These are phyloP conservation scores for Euphorbia pulcherrima DNA, from an alignment of 345 rosid genomes.

Conservation along the genomic window DNA sequence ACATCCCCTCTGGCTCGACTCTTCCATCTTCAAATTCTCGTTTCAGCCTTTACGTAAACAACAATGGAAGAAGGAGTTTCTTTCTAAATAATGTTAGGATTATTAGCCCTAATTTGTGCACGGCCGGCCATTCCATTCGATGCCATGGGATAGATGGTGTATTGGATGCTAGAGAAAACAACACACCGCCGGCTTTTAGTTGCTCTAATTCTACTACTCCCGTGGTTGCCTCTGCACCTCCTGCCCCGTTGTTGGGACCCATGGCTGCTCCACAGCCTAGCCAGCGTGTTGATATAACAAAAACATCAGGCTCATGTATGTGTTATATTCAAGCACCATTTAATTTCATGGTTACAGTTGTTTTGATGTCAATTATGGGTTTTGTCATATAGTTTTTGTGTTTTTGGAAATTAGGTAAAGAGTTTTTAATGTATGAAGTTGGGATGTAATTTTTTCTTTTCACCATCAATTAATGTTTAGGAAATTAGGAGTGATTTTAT, in stretches of 20 bases:
- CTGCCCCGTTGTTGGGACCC: constrained; percentile 1
- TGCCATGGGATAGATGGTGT: constrained; percentile 77
- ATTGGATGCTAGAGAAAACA: constrained; percentile 17
- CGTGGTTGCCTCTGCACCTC: not conserved
- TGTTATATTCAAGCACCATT: not conserved
- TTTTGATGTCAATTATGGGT: not conserved
- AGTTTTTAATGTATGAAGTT: not conserved
- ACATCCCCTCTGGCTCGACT: constrained; percentile 54
- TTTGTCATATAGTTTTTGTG: not conserved
- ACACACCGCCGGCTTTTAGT: constrained; percentile 15
- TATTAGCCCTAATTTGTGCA: constrained; percentile 59
- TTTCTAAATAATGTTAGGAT: constrained; percentile 59
- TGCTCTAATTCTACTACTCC: constrained; percentile 32
- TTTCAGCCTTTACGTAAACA: constrained; percentile 44
- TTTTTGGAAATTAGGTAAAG: not conserved
- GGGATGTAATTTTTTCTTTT: not conserved
- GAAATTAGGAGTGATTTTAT: not conserved
- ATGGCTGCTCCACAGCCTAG: constrained; percentile 18
- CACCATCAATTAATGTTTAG: not conserved
- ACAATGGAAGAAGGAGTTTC: constrained; percentile 46
- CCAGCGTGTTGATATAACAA: not conserved
- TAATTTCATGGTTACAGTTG: not conserved
- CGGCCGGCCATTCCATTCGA: constrained; percentile 49
- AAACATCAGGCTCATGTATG: constrained; percentile 14
- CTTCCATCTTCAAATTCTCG: constrained; percentile 49